Conservation (phyloP, 371 early-diverging fungal species). For the Mortierella sp. region DNA sequence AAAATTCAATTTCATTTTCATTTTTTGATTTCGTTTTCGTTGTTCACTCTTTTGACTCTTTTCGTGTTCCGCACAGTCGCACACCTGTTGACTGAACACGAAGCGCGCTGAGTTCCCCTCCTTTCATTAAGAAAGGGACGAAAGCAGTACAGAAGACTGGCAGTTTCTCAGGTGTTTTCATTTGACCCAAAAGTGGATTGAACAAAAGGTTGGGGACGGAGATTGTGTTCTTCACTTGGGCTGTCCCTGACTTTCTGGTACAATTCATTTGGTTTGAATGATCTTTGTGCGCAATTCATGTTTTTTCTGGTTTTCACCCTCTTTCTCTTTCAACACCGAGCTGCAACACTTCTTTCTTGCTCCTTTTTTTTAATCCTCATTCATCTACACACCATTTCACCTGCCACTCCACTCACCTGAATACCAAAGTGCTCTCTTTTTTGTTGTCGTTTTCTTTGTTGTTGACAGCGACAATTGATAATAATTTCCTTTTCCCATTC, state of each 20-base stretch:
- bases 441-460: neutral
- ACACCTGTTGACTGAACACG: neutral
- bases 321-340: conserved; percentile 11
- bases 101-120: neutral
- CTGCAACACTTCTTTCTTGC: conserved; percentile 3
- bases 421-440: neutral
- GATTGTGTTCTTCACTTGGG: neutral
- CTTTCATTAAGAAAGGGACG: neutral
- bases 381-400: neutral
- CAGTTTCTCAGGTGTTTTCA: conserved; percentile 1
- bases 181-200: conserved; percentile 12
- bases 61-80: neutral
- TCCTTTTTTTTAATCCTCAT: neutral
- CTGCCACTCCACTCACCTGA: neutral
- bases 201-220: neutral
- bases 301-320: neutral
- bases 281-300: neutral
- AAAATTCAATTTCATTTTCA: neutral
- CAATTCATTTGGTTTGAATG: neutral
- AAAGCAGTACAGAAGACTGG: neutral
- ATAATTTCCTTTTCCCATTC: neutral
- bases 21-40: conserved; percentile 3
- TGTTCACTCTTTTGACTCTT: neutral
- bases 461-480: neutral
- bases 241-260: neutral